Evolutionary conservation across 2,329 filamentous ascomycete species (phyloP), one percentile per base, ranked within the genome.

Genomic region (Teratosphaeria zuluensis): DNA sequence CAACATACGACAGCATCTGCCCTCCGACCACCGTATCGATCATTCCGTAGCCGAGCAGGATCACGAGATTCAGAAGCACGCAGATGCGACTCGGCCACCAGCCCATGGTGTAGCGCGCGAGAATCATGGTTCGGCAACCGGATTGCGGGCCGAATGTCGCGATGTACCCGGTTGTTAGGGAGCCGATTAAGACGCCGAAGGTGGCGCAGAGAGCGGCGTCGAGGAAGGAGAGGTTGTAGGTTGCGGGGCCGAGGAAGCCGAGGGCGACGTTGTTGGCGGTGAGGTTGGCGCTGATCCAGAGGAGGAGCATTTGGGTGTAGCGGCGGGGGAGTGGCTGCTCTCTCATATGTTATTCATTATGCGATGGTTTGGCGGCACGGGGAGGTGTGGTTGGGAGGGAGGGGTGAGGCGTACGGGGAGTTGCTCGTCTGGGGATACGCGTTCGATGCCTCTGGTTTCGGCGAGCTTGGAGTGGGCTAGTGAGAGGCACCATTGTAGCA

Each of bases 1-100:
- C 42, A 19, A 46, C 19, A 8, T 46, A 46, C 14, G 75, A 76
- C 19, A 77, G 66, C n/a, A 77, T 68, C 58, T 77, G 75, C 4
- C 75, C 75, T 51, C 73, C 75, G n/a, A 77, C 68, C 31, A 75
- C 72, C 38, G 69, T 69, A 63, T 74, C 75, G 57, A 77, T 71
- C 67, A 76, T 76, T 33, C 73, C 70, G 52, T 75, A 77, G 14
- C 75, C 75, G 19, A 76, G 55, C 65, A 75, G 75, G 55, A 75
- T 74, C 33, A 77, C 65, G 16, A 77, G 68, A 55, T 77, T 77
- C 28, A 77, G 63, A 3, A 70, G 65, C 62, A 68, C 75, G 66
- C 65, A 73, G 35, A 76, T 61, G 62, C 75, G 76, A 60, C 69
- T 72, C 9, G 75, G 74, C 46, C 72, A 75, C 60, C 75, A 76